Conservation (phyloP, 1,284 basidiomycete species). For the Sporisorium scitamineum region DNA sequence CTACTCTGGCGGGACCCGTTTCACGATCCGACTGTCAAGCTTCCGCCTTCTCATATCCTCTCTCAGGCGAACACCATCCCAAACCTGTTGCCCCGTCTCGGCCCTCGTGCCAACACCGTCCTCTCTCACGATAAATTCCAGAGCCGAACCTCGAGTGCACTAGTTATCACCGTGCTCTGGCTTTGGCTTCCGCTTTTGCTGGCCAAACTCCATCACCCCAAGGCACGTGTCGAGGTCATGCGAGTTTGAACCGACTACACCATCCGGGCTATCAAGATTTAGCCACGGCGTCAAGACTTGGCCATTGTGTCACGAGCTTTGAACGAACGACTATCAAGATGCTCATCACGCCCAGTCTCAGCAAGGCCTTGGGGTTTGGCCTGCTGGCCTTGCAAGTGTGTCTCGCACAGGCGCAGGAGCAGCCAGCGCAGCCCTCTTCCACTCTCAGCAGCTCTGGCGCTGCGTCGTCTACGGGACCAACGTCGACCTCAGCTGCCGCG, state of each 20-base stretch:
- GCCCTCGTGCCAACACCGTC: not conserved
- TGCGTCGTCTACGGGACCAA: constrained; percentile 7
- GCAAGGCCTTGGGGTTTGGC: constrained; percentile 6
- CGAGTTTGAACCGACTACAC: not conserved
- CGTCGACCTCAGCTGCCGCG: constrained; percentile 4
- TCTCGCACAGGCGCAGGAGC: constrained; percentile 22
- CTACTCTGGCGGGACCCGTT: not conserved
- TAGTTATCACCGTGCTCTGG: not conserved
- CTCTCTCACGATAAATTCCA: not conserved
- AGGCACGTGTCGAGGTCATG: not conserved
- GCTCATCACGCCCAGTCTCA: constrained; percentile 14
- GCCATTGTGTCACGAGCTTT: not conserved
- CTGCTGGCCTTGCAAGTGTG: constrained; percentile 16
- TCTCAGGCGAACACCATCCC: not conserved
- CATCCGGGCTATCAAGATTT: not conserved
- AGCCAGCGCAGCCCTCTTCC: constrained; percentile 18
- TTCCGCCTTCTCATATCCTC: not conserved
- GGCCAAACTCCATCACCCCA: not conserved
- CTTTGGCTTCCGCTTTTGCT: not conserved
- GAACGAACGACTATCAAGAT: constrained; percentile 6
- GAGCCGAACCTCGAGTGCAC: not conserved
- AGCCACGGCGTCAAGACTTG: not conserved
- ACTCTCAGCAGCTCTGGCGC: constrained; percentile 10
- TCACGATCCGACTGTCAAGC: constrained; percentile 7
- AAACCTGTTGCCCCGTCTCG: not conserved